Evolutionary conservation across 352 stramenopile species (phyloP).

Genomic region (Blastocystis sp.): DNA sequence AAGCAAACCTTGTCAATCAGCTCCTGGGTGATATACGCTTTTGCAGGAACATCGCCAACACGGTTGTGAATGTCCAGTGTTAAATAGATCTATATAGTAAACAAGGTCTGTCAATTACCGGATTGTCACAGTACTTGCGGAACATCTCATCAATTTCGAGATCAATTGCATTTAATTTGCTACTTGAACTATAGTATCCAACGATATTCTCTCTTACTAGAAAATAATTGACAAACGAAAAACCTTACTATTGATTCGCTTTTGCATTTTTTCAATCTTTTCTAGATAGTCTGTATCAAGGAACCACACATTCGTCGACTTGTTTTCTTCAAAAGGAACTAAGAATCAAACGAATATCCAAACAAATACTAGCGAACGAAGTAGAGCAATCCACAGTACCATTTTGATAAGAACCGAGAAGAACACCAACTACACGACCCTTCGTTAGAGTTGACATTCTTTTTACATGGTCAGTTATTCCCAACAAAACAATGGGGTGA

Average conservation of each 20-base stretch:
- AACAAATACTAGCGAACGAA: conserved; percentile 41
- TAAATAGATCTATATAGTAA: conserved; percentile 11
- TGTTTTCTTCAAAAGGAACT: conserved; percentile 62
- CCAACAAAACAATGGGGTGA: conserved; percentile 46
- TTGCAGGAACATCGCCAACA: conserved; percentile 47
- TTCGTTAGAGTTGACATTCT: conserved; percentile 55
- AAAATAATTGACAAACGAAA: not conserved
- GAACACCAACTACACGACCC: conserved; percentile 42
- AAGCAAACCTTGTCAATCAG: conserved; percentile 26
- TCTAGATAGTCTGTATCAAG: conserved; percentile 58
- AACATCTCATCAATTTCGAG: conserved; percentile 61
- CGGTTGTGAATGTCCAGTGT: conserved; percentile 59
- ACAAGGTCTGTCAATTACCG: not conserved
- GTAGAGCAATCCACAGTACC: conserved; percentile 47
- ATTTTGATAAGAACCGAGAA: conserved; percentile 15
- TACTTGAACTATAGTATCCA: conserved; percentile 56
- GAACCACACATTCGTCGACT: conserved; percentile 53
- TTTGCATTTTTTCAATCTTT: conserved; percentile 61
- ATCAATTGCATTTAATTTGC: conserved; percentile 51
- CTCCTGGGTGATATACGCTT: conserved; percentile 58
- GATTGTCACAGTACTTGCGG: conserved; percentile 49
- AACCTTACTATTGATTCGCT: conserved; percentile 38
- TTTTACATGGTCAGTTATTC: conserved; percentile 53
- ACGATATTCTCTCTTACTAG: conserved; percentile 55
- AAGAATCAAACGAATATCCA: not conserved